Percentiles rank a stretch among this genome's conserved stretches.
phyloP scores from a whole-genome alignment of 2,329 filamentous ascomycete genomes.

The Fusarium duplospermum region DNA sequence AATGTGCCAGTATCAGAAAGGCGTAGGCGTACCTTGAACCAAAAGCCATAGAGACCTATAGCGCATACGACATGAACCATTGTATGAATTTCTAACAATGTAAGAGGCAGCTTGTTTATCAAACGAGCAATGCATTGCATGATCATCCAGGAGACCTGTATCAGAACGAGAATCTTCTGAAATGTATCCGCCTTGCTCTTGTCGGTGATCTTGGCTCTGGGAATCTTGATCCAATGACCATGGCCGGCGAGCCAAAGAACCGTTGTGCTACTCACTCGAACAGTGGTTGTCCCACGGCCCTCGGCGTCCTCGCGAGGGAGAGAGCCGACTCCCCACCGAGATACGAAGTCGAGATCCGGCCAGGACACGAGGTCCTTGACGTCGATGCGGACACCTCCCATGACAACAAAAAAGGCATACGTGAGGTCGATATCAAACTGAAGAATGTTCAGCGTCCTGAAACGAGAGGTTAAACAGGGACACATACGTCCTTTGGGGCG shows the following conservation, averaged over 20 bases:
- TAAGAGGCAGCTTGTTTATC: constrained; percentile 48
- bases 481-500: background rate
- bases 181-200: constrained; percentile 52
- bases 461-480: background rate
- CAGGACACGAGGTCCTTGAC: constrained; percentile 8
- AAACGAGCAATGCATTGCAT: constrained; percentile 49
- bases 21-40: constrained; percentile 20
- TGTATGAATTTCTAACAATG: constrained; percentile 50
- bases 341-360: constrained; percentile 1
- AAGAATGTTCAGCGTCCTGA: background rate
- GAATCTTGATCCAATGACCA: constrained; percentile 12
- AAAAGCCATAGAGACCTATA: constrained; percentile 32
- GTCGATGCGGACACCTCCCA: constrained; percentile 43
- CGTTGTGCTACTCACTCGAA: background rate
- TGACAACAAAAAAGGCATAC: constrained; percentile 47
- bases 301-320: background rate
- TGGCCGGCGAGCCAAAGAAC: constrained; percentile 14
- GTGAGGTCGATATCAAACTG: constrained; percentile 23
- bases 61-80: constrained; percentile 37
- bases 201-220: constrained; percentile 44
- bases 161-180: constrained; percentile 50
- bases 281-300: background rate
- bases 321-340: background rate
- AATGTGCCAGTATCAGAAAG: background rate
- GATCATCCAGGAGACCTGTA: constrained; percentile 54